Evolutionary conservation across 768 basidiomycete species (phyloP), one percentile per base, ranked within the genome.

Genomic region (Termitomyces sp.): DNA sequence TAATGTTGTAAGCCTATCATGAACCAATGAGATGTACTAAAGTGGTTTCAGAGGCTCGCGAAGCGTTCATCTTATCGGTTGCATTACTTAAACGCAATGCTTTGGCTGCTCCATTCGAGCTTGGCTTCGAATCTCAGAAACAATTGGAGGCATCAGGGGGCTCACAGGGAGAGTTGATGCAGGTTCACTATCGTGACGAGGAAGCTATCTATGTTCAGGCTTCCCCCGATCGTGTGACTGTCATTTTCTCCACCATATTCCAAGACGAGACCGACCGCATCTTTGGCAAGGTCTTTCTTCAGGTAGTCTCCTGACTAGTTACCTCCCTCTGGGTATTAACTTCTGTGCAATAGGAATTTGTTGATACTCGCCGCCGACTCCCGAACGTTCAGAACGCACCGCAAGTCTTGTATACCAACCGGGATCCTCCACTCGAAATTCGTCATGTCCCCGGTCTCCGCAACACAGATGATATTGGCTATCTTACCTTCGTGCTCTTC

Each of bases 151-250:
- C 80, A n/a, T 79, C 86, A 0, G 85, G 82, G 44, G 74, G 77
- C 32, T 76, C 81, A 13, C 83, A 84, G 52, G 93, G 92, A 28
- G 89, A 96, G 43, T 75, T 98, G 57, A 97, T 98, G 91, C 79
- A 87, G 63, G 82, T 99, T 57, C 91, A 93, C 71, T 98, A 98
- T 74, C 88, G 97, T 50, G 95, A 94, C 66, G 93, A 98, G 67
- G 97, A 99, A 74, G 95, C 93, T 20, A 95, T 99, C 71, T 98
- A 94, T 70, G 83, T 99, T 44, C 92, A 92, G 68, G 93, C 97
- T 2, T 87, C 91, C 44, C 83, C 86, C 49, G 97, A 99, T 79
- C 90, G 97, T 61, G 96, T 99, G 54, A 98, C 97, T 0, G 93
- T 98, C 59, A 91, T 98, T 69, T 98, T 99, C 76, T 95, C 92